phyloP scores from a whole-genome alignment of 371 early-diverging fungal genomes.

The Mortierella sp. region DNA sequence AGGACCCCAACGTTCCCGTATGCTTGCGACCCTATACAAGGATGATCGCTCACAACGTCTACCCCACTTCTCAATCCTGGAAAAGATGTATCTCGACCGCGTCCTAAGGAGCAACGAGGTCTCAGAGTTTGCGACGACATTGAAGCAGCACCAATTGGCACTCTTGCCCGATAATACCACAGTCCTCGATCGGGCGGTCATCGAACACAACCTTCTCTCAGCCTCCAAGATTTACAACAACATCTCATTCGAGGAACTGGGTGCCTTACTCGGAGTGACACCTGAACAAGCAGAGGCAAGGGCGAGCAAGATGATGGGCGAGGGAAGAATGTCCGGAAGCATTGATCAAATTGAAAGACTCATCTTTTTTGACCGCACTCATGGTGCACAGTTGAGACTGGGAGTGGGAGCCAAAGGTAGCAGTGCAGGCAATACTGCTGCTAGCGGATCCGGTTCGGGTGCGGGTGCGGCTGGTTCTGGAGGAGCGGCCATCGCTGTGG shows the following conservation, averaged over 20 bases:
- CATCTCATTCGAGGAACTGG: conserved; percentile 87
- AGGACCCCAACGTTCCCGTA: conserved; percentile 89
- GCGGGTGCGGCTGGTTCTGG: conserved; percentile 14
- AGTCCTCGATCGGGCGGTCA: conserved; percentile 92
- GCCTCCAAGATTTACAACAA: conserved; percentile 91
- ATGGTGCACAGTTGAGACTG: conserved; percentile 37
- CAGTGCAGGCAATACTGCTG: conserved; percentile 32
- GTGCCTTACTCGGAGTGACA: conserved; percentile 77
- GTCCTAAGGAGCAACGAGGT: conserved; percentile 83
- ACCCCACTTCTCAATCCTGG: conserved; percentile 78
- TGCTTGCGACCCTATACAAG: conserved; percentile 91
- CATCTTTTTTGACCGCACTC: conserved; percentile 83
- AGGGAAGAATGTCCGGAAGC: conserved; percentile 85
- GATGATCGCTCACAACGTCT: conserved; percentile 85
- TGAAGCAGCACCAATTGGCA: conserved; percentile 85
- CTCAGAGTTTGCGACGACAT: conserved; percentile 76
- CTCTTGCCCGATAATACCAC: conserved; percentile 78
- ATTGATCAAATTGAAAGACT: conserved; percentile 92
- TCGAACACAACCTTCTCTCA: conserved; percentile 92
- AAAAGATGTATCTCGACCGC: conserved; percentile 92
- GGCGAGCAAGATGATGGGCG: conserved; percentile 91
- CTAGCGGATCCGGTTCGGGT: conserved; percentile 21
- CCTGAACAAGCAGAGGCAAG: conserved; percentile 87
- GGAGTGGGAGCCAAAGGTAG: conserved; percentile 38
- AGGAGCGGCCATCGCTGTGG: conserved; percentile 28